These are phyloP conservation scores for Penicillium samsonianum DNA, from an alignment of 495 filamentous ascomycete genomes.

Conservation along the genomic window DNA sequence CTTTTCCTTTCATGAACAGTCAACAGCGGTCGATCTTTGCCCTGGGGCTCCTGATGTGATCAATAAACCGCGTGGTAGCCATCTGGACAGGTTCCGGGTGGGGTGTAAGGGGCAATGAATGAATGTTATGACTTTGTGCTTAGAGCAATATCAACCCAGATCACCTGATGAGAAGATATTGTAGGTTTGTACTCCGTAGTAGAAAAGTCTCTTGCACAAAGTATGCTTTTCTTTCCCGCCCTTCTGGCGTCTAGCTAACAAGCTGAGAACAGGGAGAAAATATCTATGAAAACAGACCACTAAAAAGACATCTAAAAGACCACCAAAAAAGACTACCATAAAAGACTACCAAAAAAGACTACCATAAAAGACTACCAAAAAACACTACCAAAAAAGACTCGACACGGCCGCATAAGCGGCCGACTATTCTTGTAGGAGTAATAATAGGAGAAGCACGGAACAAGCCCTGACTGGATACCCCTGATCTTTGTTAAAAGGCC, in stretches of 20 bases:
- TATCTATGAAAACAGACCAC: too few relatives aligned
- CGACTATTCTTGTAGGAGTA: too few relatives aligned
- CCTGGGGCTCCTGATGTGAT: background rate
- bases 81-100: background rate
- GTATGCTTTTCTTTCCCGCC: too few relatives aligned
- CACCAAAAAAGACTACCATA: too few relatives aligned
- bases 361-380: too few relatives aligned
- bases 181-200: background rate
- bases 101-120: background rate
- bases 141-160: background rate
- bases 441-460: background rate
- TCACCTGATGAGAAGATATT: background rate
- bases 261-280: too few relatives aligned
- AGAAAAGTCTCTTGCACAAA: too few relatives aligned
- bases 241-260: too few relatives aligned
- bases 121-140: background rate
- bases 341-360: too few relatives aligned
- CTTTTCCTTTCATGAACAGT: background rate
- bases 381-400: too few relatives aligned
- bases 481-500: background rate
- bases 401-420: too few relatives aligned
- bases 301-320: too few relatives aligned
- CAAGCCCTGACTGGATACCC: background rate
- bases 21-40: background rate
- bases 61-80: background rate